Conservation (phyloP, 164 flowering plant species). For the Stephania cephalantha region DNA sequence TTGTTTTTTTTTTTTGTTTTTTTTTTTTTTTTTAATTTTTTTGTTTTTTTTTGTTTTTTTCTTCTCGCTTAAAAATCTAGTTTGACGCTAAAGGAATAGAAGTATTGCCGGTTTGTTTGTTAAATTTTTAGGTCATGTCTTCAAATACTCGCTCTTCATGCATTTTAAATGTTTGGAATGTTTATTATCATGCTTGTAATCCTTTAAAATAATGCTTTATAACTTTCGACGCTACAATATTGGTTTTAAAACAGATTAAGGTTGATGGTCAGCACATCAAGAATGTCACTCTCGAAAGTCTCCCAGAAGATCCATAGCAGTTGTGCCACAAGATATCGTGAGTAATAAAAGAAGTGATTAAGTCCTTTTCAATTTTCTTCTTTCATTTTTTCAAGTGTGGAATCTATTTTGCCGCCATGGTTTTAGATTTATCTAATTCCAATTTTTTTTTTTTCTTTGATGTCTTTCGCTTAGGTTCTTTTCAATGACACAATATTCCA, state of each 20-base stretch:
- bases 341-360: conserved; percentile 14
- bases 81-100: not conserved
- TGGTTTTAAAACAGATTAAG: conserved; percentile 48
- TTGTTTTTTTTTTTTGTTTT: not conserved
- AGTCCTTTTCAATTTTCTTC: not conserved
- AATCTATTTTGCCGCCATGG: not conserved
- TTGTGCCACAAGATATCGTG: conserved; percentile 98
- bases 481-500: conserved; percentile 95
- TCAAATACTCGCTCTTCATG: no score
- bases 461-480: conserved; percentile 55
- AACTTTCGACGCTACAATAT: no score
- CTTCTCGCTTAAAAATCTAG: not conserved
- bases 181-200: no score
- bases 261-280: conserved; percentile 83
- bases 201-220: no score
- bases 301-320: conserved; percentile 78
- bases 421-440: not conserved
- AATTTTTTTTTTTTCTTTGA: conserved; percentile 2
- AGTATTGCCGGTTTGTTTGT: not conserved
- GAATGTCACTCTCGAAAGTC: conserved; percentile 65
- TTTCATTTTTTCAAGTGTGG: not conserved
- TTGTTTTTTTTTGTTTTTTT: not conserved
- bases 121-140: not conserved
- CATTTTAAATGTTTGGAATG: no score
- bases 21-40: not conserved